These are phyloP conservation scores for Cinnamomum micranthum DNA, from an alignment of 164 flowering plant genomes.

Conservation along the genomic window DNA sequence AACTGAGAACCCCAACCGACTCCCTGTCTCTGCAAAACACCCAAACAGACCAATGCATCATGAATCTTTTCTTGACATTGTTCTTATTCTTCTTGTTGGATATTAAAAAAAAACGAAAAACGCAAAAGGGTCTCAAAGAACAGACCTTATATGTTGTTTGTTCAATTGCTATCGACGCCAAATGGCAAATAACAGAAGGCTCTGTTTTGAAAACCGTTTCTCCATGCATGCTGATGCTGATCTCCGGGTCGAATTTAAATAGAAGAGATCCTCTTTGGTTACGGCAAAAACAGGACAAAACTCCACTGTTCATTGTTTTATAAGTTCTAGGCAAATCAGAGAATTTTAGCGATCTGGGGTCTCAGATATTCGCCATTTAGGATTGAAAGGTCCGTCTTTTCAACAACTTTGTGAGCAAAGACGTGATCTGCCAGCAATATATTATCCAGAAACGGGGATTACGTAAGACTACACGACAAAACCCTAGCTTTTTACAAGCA, in stretches of 20 bases:
- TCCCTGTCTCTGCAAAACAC: not conserved
- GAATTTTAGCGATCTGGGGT: not conserved
- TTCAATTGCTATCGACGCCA: not conserved
- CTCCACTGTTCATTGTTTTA: not conserved
- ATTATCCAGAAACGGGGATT: not conserved
- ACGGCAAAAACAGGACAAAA: conserved; percentile 5
- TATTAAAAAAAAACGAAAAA: too few species aligned
- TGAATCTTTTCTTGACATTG: not conserved
- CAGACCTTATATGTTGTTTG: not conserved
- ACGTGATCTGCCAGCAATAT: not conserved
- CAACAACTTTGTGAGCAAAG: not conserved
- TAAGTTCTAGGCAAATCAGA: not conserved
- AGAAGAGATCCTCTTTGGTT: not conserved
- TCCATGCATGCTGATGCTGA: not conserved
- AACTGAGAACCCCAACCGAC: not conserved
- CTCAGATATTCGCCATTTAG: not conserved
- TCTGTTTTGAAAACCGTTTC: not conserved
- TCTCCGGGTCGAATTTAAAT: not conserved
- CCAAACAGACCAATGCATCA: conserved; percentile 1
- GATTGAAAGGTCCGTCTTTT: conserved; percentile 1
- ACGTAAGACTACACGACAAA: not conserved
- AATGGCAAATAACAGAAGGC: not conserved
- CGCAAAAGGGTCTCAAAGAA: not conserved
- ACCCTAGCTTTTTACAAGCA: not conserved
- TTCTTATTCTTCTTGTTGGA: not conserved